phyloP scores from a whole-genome alignment of 2,329 filamentous ascomycete genomes.

The Penicillium polonicum region DNA sequence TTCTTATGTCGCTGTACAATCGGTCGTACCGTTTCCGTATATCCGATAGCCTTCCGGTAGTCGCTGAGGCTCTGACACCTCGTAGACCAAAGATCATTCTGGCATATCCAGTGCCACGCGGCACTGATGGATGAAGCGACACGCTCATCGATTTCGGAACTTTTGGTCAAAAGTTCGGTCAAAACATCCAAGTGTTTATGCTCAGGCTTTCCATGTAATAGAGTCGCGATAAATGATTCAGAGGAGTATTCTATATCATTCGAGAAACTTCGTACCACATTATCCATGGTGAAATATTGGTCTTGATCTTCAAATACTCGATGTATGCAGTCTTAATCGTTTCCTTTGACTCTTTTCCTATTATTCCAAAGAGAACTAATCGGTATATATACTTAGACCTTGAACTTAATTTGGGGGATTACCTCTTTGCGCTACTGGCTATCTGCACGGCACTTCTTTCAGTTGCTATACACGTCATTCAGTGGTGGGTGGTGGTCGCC shows the following conservation, averaged over 20 bases:
- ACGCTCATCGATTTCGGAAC: neutral
- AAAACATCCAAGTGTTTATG: neutral
- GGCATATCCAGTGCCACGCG: neutral
- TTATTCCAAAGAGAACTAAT: neutral
- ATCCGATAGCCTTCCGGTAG: neutral
- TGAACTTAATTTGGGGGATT: neutral
- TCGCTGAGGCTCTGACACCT: neutral
- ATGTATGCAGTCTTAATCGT: neutral
- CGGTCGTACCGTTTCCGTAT: neutral
- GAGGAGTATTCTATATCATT: neutral
- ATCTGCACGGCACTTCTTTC: neutral
- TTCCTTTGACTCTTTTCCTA: neutral
- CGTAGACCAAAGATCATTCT: neutral
- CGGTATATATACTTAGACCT: neutral
- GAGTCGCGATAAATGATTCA: neutral
- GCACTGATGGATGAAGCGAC: neutral
- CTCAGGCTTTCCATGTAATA: neutral
- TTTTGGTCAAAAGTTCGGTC: neutral
- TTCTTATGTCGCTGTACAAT: neutral
- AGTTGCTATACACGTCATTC: neutral
- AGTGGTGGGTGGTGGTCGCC: neutral
- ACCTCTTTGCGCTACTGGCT: neutral
- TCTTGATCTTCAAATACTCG: neutral
- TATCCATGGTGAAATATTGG: neutral
- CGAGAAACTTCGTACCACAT: neutral